Conservation (phyloP, 306 rosid species). For the Citrullus mucosospermus region DNA sequence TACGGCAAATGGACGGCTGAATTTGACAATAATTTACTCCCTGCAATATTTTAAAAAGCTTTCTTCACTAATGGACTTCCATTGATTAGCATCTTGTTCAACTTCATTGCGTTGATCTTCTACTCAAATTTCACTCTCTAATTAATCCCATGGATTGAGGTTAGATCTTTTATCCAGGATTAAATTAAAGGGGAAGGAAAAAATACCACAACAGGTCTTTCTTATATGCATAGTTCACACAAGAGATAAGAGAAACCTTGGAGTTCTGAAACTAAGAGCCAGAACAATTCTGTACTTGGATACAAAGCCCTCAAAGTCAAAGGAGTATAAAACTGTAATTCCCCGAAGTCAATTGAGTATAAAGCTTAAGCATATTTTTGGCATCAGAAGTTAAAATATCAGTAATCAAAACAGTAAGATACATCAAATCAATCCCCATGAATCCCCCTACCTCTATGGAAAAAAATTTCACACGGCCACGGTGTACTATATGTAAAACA, state of each 20-base stretch:
- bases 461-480: slow-evolving; percentile 16
- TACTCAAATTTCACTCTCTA: background rate
- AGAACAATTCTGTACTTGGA: background rate
- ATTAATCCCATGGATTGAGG: too few relatives aligned
- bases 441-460: background rate
- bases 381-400: background rate
- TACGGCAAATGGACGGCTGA: background rate
- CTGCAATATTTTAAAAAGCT: too few relatives aligned
- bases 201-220: background rate
- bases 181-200: background rate
- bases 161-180: too few relatives aligned
- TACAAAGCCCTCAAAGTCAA: background rate
- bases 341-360: background rate
- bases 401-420: background rate
- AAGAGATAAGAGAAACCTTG: background rate
- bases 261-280: background rate
- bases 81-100: background rate
- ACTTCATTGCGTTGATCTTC: background rate
- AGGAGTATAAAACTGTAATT: background rate
- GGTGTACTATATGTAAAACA: slow-evolving; percentile 9
- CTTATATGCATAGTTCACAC: background rate
- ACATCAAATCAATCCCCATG: background rate
- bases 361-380: background rate
- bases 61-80: background rate
- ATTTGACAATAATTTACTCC: background rate